Evolutionary conservation across 2,329 filamentous ascomycete species (phyloP), one percentile per base, ranked within the genome.

Genomic region (Teratosphaeriaceae sp.): DNA sequence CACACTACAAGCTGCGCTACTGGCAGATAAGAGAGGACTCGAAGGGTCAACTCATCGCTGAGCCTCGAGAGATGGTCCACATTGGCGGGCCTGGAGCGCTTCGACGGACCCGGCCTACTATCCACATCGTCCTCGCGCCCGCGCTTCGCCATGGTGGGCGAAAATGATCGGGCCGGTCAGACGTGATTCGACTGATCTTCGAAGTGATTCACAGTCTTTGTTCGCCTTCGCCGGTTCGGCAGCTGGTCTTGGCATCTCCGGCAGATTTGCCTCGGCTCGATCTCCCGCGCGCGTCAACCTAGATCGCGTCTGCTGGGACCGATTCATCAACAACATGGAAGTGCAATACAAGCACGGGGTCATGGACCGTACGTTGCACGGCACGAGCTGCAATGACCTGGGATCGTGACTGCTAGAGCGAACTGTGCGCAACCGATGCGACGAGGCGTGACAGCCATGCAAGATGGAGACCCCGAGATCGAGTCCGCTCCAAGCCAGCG

Each of bases 31-130:
- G 84, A 84, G 26, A 96, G 72, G 47, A 96, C 85, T 54, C 88
- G 85, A 43, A 97, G 69, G 23, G 95, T 75, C 24, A 97, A 73
- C 65, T 98, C 92, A 63, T 95, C 86, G 49, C 88, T 94, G 40
- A 97, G 73, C 7, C 65, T 68, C 5, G 86, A 86, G 13, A 96
- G 64, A 37, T 73, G 71, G 65, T 94, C 85, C 44, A 61, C 51
- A 33, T 56, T 53, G 41, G 59, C 58, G 22, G 68, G 62, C 26
- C 62, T 61, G 41, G 56, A 53, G 45, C 72, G 65, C 60, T 82
- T 81, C 9, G 57, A 44, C 12, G 3, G 9, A 15, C n/a, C 9
- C 37, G 27, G 13, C 8, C 29, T 24, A 13, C 11, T 3, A 13
- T 16, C 38, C 9, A 36, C 51, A 3, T 55, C 57, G 18, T 59